phyloP scores from a whole-genome alignment of 345 rosid genomes.

The Atalantia buxifolia region DNA sequence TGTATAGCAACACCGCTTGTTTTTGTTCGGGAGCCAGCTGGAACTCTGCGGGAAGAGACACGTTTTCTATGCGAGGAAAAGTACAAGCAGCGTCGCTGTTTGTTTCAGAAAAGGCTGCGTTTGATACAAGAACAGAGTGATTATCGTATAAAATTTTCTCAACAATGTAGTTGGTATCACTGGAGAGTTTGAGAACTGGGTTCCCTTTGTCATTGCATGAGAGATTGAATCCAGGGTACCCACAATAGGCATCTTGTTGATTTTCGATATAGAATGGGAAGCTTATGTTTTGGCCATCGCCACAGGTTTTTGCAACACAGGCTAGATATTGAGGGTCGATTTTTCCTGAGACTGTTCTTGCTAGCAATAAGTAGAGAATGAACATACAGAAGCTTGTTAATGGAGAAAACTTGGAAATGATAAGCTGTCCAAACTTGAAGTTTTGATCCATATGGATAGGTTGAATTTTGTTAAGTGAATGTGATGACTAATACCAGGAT shows the following conservation, averaged over 20 bases:
- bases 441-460: too few relatives aligned
- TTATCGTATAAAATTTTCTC: conserved; percentile 23
- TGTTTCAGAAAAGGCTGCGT: conserved; percentile 6
- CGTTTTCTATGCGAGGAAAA: conserved; percentile 20
- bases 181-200: conserved; percentile 25
- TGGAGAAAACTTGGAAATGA: neutral
- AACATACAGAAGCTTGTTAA: neutral
- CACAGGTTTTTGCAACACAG: conserved; percentile 32
- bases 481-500: too few relatives aligned
- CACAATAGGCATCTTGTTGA: conserved; percentile 31
- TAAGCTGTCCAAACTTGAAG: too few relatives aligned
- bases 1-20: neutral
- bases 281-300: conserved; percentile 21
- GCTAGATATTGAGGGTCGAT: conserved; percentile 10
- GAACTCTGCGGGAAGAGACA: conserved; percentile 22
- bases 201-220: conserved; percentile 22
- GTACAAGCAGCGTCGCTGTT: neutral
- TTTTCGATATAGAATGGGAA: conserved; percentile 38
- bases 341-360: neutral
- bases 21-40: neutral
- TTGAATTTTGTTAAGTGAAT: too few relatives aligned
- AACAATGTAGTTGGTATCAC: conserved; percentile 17
- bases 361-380: conserved; percentile 2
- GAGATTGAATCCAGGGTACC: conserved; percentile 44
- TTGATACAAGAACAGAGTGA: conserved; percentile 40